Base-by-base conservation (phyloP, 2,329 filamentous ascomycete species). In the Aspergillus sergii region DNA sequence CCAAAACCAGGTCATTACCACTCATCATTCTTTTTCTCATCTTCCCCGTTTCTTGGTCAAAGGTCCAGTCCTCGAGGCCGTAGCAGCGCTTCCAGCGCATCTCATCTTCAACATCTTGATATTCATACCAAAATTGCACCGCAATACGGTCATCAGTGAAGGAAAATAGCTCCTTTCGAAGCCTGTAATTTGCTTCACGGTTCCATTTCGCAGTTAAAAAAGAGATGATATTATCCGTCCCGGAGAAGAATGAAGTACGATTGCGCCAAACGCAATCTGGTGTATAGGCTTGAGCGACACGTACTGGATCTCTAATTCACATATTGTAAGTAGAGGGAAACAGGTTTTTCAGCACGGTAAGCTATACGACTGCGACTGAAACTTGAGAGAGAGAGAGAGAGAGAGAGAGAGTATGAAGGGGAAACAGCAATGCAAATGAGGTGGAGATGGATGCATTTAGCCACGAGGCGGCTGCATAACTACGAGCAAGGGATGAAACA, bases 61-160 rank as follows among this genome's bases (percentile, higher is more conserved):
- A 83, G 0, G 80, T 82, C 81, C 81, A 83, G 63, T 83, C 78
- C 67, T 83, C 80, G 12, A 96, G 84, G 0, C 93, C 93, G 72
- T 96, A 96, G 51, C 90, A 93, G n/a, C 92, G 84, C 84, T 90
- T 94, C 92, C 92, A 96, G 75, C 92, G 76, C 78, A 81, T 75
- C 12, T 71, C 88, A 43, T 90, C 89, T 1, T 83, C 70, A 9
- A 79, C 78, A 71, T 94, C 91, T 66, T 88, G 85, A 79, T 88
- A 94, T 77, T 96, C 90, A 72, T 94, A 96, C 92, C 92, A 96
- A 76, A 95, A 96, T 73, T 96, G 92, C 26, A 96, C 93, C 1
- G 92, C 92, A 67, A 94, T 94, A 78, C 87, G 90, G 76, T 94
- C 83, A 43, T 89, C 88, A 0, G 80, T 83, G 72, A 93, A 95